Evolutionary conservation across 2,329 filamentous ascomycete genomes (phyloP), one percentile per base, ranked within the genome.

Genomic region (Xylaria multiplex): DNA sequence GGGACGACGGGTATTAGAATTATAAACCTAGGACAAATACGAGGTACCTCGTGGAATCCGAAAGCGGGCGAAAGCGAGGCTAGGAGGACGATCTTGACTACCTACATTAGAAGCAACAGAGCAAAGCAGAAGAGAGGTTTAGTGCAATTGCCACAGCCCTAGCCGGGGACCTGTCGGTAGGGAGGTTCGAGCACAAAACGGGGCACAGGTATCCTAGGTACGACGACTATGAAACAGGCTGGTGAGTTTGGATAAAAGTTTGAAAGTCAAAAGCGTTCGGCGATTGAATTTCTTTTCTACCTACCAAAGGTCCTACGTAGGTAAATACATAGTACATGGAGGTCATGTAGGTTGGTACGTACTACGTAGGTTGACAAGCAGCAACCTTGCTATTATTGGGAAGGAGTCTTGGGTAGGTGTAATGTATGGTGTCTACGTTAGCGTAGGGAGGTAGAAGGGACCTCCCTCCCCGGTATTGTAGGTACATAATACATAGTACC

Each of bases 281-380:
- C 52, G 43, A 56, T 19, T 46, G 37, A 32, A 49, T 52, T 63
- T 45, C 53, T 63, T 58, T 52, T 63, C 24, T 30, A 57, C n/a
- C 42, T 53, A 40, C n/a, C 32, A 27, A 27, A 27, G 27, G 27
- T 27, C 27, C 27, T 27, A 27, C 27, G 27, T 27, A 27, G 27
- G 27, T 27, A 27, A 27, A 27, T 27, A 27, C 27, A 27, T 27
- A 5, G 27, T n/a, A n/a, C n/a, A n/a, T n/a, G n/a, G n/a, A n/a
- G n/a, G n/a, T n/a, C 5, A 27, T 2, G 27, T 27, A 37, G 27
- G 56, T 52, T 53, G 24, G 45, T 56, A 35, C 32, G 9, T 35
- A 8, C 27, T 27, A 2, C 5, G 27, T 27, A 27, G 27, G 27
- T 27, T 27, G 27, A 27, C 27, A 27, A 27, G 27, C 42, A 45